A percentile compares a stretch with the other conserved stretches of the same genome.
Evolutionary conservation across 345 rosid species (phyloP).

Genomic region (Populus pruinosa): DNA sequence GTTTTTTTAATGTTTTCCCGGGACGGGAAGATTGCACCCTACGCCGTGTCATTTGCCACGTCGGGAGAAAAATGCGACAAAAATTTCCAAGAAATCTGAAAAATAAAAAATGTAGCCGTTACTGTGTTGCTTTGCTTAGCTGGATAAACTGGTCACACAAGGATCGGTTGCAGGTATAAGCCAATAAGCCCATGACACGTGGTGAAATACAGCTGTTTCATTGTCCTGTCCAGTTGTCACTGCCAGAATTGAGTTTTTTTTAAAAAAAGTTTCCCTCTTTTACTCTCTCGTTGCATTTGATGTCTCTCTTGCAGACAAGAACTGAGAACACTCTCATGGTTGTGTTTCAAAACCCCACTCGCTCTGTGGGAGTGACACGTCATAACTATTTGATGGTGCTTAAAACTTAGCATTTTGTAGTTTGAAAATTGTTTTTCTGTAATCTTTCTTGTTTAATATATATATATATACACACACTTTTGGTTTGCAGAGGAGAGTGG

Average conservation of each 20-base stretch:
- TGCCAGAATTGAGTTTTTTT: conserved; percentile 23
- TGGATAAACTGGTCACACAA: conserved; percentile 32
- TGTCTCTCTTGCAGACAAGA: neutral
- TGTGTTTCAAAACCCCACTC: neutral
- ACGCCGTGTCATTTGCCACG: conserved; percentile 4
- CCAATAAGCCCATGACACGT: conserved; percentile 1
- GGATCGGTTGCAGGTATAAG: neutral
- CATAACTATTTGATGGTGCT: neutral
- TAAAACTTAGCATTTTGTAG: neutral
- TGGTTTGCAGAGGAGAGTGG: neutral
- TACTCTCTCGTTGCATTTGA: conserved; percentile 15
- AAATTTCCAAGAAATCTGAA: neutral
- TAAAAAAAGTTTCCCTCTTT: conserved; percentile 14
- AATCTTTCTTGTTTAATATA: too few relatives aligned
- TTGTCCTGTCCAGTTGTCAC: conserved; percentile 43
- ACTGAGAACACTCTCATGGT: neutral
- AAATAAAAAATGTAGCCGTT: conserved; percentile 19
- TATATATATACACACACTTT: too few relatives aligned
- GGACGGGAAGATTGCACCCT: neutral
- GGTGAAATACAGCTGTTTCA: conserved; percentile 32
- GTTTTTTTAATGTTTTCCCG: neutral
- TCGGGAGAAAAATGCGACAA: neutral
- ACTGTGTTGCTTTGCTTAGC: conserved; percentile 13
- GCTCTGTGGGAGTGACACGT: neutral
- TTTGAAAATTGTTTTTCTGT: neutral